Percentiles rank a stretch among this genome's conserved stretches.
These are phyloP conservation scores for Aureobasidium sp. DNA, from an alignment of 2,329 filamentous ascomycete genomes.

Conservation along the genomic window DNA sequence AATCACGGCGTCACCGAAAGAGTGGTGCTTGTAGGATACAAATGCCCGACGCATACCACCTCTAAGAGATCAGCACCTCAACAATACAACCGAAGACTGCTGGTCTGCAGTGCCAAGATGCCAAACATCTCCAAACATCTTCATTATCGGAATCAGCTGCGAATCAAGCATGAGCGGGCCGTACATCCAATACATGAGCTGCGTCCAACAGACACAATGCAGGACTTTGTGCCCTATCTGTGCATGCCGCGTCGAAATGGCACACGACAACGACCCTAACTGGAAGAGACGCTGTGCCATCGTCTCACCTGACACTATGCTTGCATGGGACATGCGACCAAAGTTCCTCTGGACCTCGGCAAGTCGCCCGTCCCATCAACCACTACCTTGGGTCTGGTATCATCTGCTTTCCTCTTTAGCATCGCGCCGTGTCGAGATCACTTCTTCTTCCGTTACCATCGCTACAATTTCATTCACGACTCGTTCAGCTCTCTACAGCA, in stretches of 20 bases:
- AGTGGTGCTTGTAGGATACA: constrained; percentile 75
- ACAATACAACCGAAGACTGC: neutral
- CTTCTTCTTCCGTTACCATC: neutral
- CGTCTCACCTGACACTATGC: neutral
- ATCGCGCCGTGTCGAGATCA: neutral
- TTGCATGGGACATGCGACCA: neutral
- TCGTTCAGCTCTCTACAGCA: neutral
- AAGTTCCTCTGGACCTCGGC: neutral
- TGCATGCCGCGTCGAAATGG: neutral
- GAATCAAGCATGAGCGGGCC: neutral
- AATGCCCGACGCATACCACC: constrained; percentile 47
- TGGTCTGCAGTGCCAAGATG: neutral
- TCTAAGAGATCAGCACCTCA: neutral
- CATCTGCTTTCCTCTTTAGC: neutral
- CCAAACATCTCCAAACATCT: neutral
- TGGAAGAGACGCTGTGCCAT: neutral
- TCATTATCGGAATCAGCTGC: neutral
- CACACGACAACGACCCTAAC: neutral
- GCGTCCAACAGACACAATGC: neutral
- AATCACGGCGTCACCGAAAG: constrained; percentile 67
- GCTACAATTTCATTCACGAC: neutral
- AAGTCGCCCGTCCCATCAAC: neutral
- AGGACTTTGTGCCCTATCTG: neutral
- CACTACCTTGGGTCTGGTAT: neutral
- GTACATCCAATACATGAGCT: neutral